Percentiles rank a stretch among this genome's conserved stretches.
Evolutionary conservation across 441 rosid species (phyloP).

Genomic region (Raphanus hybrid): DNA sequence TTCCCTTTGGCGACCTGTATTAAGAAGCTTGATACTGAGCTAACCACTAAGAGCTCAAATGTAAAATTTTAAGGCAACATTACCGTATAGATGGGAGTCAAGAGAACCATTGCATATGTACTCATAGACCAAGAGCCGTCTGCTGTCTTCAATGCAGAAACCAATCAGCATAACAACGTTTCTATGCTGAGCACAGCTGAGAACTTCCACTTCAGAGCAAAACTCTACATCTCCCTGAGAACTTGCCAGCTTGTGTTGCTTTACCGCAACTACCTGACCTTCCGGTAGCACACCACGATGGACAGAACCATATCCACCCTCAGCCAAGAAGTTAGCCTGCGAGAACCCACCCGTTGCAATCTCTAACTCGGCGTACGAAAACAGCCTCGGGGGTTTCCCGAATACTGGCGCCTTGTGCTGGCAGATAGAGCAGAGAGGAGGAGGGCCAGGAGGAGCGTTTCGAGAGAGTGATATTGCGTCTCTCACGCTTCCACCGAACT

Average conservation of each 20-base stretch:
- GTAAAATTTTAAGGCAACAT: neutral
- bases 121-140: slow-evolving; percentile 94
- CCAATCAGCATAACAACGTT: slow-evolving; percentile 97
- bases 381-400: slow-evolving; percentile 98
- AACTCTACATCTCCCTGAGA: slow-evolving; percentile 97
- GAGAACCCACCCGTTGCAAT: slow-evolving; percentile 96
- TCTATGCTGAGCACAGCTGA: slow-evolving; percentile 99
- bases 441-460: slow-evolving; percentile 84
- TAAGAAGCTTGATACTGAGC: slow-evolving; percentile 14
- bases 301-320: slow-evolving; percentile 99
- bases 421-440: slow-evolving; percentile 97
- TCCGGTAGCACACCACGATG: slow-evolving; percentile 93
- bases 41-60: slow-evolving; percentile 18
- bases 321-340: slow-evolving; percentile 94
- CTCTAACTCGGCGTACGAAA: slow-evolving; percentile 86
- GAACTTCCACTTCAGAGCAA: slow-evolving; percentile 98
- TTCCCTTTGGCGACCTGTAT: slow-evolving; percentile 63
- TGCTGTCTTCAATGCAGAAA: slow-evolving; percentile 92
- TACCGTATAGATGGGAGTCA: slow-evolving; percentile 95
- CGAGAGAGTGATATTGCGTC: slow-evolving; percentile 84
- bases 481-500: slow-evolving; percentile 78
- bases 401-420: slow-evolving; percentile 95
- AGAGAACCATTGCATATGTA: slow-evolving; percentile 97
- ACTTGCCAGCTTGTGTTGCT: slow-evolving; percentile 95
- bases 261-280: slow-evolving; percentile 96